Evolutionary conservation across 2,329 filamentous ascomycete genomes (phyloP).

Genomic region (Fusarium duplospermum): DNA sequence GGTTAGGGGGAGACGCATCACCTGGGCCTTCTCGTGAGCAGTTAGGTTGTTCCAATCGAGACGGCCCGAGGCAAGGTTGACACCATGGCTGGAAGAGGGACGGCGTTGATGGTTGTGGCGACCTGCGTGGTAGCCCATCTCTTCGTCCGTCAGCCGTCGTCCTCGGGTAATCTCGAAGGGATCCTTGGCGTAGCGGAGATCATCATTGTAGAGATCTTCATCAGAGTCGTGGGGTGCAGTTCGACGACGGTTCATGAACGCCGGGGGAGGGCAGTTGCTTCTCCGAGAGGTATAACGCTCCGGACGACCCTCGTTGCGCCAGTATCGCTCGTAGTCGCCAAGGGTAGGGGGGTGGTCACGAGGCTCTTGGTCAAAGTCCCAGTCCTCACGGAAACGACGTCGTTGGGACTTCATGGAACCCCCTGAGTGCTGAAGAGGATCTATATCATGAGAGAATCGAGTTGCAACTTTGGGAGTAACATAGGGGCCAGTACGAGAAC

Average conservation of each 20-base stretch:
- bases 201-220: slow-evolving; percentile 39
- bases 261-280: slow-evolving; percentile 39
- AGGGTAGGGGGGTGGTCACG: slow-evolving; percentile 34
- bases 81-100: slow-evolving; percentile 24
- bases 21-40: slow-evolving; percentile 54
- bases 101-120: slow-evolving; percentile 14
- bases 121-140: slow-evolving; percentile 32
- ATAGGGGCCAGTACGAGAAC: slow-evolving; percentile 33
- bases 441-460: slow-evolving; percentile 37
- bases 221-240: slow-evolving; percentile 39
- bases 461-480: slow-evolving; percentile 20
- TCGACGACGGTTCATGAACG: slow-evolving; percentile 39
- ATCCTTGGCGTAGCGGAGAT: slow-evolving; percentile 29
- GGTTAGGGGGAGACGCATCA: slow-evolving; percentile 57
- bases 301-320: slow-evolving; percentile 37
- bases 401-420: slow-evolving; percentile 37
- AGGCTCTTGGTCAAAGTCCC: slow-evolving; percentile 34
- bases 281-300: slow-evolving; percentile 40
- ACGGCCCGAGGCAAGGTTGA: slow-evolving; percentile 35
- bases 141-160: slow-evolving; percentile 39
- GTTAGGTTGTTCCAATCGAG: slow-evolving; percentile 55
- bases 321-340: slow-evolving; percentile 42
- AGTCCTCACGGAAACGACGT: slow-evolving; percentile 40
- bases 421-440: slow-evolving; percentile 35
- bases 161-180: slow-evolving; percentile 23